Base-by-base conservation (phyloP, 2,329 filamentous ascomycete species). In the Monosporascus ibericus region DNA sequence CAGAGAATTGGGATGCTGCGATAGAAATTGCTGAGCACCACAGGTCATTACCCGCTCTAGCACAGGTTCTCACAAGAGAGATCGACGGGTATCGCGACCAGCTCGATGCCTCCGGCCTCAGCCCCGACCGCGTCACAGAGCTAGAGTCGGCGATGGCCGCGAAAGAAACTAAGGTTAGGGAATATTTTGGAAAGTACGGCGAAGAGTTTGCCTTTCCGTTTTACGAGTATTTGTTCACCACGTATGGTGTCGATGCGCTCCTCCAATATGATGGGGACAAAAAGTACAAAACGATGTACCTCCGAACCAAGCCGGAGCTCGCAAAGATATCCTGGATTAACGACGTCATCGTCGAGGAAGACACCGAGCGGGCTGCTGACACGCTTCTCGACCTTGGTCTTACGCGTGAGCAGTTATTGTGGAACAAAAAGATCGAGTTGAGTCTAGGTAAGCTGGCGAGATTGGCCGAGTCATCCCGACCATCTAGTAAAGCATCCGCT, bases 311-410 rank as follows among this genome's bases (percentile, higher is more conserved):
- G 57, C 80, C 84, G 0, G 79, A 85, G 56, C 83, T 90, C 56
- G 85, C 86, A 27, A 90, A 90, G 62, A 78, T 99, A 44, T 85
- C 86, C 48, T 99, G 94, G 94, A 95, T 99, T 72, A 95, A 99
- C 66, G 92, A 97, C 65, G 80, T 97, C 7, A 78, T 85, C 55
- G 79, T 81, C 24, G 88, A 94, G 65, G 78, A 84, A 53, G 84
- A 96, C 61, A 90, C 90, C 57, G 75, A 81, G 14, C 80, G 82
- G 52, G 92, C 92, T 11, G 85, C 87, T 5, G 73, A 82, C 42
- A 87, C 85, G 0, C 77, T 99, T 47, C 75, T 88, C 44, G 75
- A 82, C 7, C 77, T 92, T 20, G 91, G 89, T 0, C 73, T 86
- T 20, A 77, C 79, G 48, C 82, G 84, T 50, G 92, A 96, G 68